A percentile compares a stretch with the other conserved stretches of the same genome.
Evolutionary conservation across 2,329 filamentous ascomycete species (phyloP).

Genomic region (Trichoderma semiorbis): DNA sequence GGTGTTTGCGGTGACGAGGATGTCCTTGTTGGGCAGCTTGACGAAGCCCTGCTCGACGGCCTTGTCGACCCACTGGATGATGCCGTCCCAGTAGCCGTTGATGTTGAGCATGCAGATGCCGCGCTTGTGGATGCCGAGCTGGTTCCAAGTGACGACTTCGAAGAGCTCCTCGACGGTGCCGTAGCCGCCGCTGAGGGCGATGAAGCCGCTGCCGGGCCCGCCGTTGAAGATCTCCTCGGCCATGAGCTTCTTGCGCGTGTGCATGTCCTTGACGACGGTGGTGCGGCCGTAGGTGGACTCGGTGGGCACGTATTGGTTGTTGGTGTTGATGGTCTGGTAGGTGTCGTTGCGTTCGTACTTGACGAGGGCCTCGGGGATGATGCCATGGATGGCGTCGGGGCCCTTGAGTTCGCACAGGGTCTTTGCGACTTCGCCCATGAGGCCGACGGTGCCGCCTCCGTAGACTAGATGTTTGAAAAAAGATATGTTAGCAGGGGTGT

Average conservation of each 20-base stretch:
- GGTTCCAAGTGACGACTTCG: constrained; percentile 90
- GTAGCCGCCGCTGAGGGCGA: constrained; percentile 84
- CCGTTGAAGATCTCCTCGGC: constrained; percentile 79
- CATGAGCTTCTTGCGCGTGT: constrained; percentile 93
- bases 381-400: constrained; percentile 79
- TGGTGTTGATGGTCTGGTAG: constrained; percentile 43
- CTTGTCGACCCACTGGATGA: constrained; percentile 76
- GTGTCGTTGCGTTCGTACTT: constrained; percentile 68
- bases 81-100: constrained; percentile 86
- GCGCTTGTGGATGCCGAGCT: constrained; percentile 82
- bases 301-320: constrained; percentile 58
- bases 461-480: constrained; percentile 59
- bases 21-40: constrained; percentile 63
- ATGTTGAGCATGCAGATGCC: constrained; percentile 83
- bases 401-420: constrained; percentile 81
- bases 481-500: neutral
- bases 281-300: constrained; percentile 71
- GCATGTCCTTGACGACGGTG: constrained; percentile 92
- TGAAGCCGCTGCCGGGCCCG: constrained; percentile 80
- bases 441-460: constrained; percentile 86
- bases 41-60: constrained; percentile 78
- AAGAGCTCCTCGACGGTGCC: constrained; percentile 96
- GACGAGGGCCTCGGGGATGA: constrained; percentile 85
- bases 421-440: constrained; percentile 92
- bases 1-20: constrained; percentile 72